phyloP scores from a whole-genome alignment of 2,329 filamentous ascomycete genomes.

The Chaetomiaceae sp. region DNA sequence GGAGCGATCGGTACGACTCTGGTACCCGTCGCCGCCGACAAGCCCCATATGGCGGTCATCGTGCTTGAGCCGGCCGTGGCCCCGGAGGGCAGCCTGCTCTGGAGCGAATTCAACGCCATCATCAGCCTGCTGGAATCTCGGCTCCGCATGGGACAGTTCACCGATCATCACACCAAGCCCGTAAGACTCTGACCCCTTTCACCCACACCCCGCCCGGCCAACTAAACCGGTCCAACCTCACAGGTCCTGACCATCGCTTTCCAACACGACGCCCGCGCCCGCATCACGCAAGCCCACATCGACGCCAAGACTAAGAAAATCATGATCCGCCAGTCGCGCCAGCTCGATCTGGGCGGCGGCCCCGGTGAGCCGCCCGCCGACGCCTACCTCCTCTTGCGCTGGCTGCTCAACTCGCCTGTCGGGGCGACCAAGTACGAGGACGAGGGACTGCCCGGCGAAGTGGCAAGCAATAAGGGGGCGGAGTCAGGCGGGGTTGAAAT shows the following conservation, averaged over 20 bases:
- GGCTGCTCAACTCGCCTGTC: constrained; percentile 2
- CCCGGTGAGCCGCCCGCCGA: neutral
- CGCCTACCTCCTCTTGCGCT: constrained; percentile 2
- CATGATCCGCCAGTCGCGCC: constrained; percentile 2
- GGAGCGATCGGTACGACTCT: neutral
- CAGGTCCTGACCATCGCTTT: constrained; percentile 4
- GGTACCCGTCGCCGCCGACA: neutral
- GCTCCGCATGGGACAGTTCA: neutral
- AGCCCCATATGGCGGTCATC: neutral
- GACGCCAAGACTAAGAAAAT: constrained; percentile 1
- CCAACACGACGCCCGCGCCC: neutral
- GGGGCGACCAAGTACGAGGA: constrained; percentile 2
- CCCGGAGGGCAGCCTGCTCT: neutral
- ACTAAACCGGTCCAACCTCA: neutral
- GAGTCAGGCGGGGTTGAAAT: no score
- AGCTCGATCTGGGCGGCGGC: neutral
- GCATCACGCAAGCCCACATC: constrained; percentile 4
- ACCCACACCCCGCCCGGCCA: neutral
- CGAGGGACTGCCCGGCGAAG: neutral
- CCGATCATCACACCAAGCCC: constrained; percentile 8
- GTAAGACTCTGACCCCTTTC: neutral
- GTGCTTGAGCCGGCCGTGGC: neutral
- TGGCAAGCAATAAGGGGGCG: no score
- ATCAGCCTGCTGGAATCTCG: neutral
- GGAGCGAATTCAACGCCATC: neutral